These are phyloP conservation scores for Striga asiatica DNA, from an alignment of 257 asterid species.

Conservation along the genomic window DNA sequence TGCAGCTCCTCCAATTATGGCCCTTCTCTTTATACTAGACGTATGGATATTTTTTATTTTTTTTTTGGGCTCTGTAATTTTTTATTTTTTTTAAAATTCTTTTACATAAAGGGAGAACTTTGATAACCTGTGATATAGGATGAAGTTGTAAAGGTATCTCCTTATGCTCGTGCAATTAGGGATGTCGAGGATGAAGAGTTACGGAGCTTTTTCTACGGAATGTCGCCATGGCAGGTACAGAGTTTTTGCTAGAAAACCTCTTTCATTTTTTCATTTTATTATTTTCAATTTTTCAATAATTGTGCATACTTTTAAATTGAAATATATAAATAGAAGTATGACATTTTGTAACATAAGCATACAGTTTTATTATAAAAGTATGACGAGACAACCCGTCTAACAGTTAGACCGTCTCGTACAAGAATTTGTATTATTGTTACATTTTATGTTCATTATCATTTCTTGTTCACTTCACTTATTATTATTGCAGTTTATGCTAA, in stretches of 20 bases:
- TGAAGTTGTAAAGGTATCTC: slow-evolving; percentile 92
- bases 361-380: no score
- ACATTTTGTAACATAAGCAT: no score
- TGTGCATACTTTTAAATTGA: no score
- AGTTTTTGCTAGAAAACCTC: neutral
- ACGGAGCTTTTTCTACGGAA: slow-evolving; percentile 76
- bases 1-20: slow-evolving; percentile 97
- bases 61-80: no score
- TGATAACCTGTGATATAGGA: slow-evolving; percentile 34
- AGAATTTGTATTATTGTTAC: no score
- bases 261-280: no score
- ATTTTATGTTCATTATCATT: neutral
- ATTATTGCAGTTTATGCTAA: slow-evolving; percentile 61
- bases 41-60: slow-evolving; percentile 39
- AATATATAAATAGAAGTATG: no score
- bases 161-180: slow-evolving; percentile 95
- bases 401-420: no score
- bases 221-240: slow-evolving; percentile 96
- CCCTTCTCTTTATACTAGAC: slow-evolving; percentile 80
- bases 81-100: neutral
- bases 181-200: slow-evolving; percentile 92
- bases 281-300: no score
- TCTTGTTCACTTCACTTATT: neutral
- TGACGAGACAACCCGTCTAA: no score
- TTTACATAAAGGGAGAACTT: neutral